These are phyloP conservation scores for Nannochloropsis gaditana DNA, from an alignment of 108 stramenopile species.

Conservation along the genomic window DNA sequence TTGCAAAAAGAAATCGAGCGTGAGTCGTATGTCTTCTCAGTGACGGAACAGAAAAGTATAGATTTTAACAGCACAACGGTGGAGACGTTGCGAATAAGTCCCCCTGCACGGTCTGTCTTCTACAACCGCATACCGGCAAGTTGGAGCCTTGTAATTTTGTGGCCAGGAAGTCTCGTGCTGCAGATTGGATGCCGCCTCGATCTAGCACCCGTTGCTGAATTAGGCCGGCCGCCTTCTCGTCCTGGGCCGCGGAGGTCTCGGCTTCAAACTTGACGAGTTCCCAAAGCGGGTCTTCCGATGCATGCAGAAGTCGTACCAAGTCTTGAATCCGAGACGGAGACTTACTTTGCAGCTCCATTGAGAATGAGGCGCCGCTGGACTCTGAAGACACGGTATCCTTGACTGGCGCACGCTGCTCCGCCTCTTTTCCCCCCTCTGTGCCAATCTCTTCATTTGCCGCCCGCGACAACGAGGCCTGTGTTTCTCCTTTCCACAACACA, in stretches of 20 bases:
- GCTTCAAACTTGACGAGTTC: conserved; percentile 41
- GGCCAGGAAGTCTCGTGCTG: conserved; percentile 2
- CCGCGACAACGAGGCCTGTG: too few species aligned
- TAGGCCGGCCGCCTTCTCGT: background rate
- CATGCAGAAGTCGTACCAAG: conserved; percentile 32
- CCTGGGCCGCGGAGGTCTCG: background rate
- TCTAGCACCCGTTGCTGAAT: background rate
- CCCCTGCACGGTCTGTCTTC: too few species aligned
- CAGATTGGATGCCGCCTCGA: background rate
- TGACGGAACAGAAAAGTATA: too few species aligned
- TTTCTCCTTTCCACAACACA: too few species aligned
- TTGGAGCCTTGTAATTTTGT: conserved; percentile 10
- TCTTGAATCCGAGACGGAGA: conserved; percentile 24
- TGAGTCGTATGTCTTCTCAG: background rate
- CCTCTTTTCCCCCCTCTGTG: too few species aligned
- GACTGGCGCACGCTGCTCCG: too few species aligned
- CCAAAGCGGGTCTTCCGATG: conserved; percentile 39
- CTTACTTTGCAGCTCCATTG: background rate
- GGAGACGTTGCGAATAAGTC: too few species aligned
- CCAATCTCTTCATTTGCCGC: too few species aligned
- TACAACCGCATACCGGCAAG: background rate
- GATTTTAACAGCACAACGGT: too few species aligned
- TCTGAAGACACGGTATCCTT: too few species aligned
- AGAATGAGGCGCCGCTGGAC: too few species aligned
- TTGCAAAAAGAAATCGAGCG: background rate